A percentile compares a stretch with the other conserved stretches of the same genome.
phyloP scores from a whole-genome alignment of 352 stramenopile species.

The Saprolegnia parasitica region DNA sequence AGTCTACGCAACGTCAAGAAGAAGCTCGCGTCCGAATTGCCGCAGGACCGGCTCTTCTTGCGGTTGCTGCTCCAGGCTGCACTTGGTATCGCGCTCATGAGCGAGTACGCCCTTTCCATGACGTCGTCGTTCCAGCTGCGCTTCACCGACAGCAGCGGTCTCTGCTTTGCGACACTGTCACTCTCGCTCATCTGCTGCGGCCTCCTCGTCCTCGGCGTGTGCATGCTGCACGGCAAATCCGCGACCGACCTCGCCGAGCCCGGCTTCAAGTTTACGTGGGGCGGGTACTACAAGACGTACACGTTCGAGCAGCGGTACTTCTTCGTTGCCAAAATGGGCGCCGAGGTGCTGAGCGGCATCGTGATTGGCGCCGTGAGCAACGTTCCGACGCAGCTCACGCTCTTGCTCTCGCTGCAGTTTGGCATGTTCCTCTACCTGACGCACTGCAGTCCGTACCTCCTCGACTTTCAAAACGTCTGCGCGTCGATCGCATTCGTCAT shows the following conservation, averaged over 20 bases:
- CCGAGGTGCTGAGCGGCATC: constrained; percentile 63
- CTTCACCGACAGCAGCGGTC: constrained; percentile 56
- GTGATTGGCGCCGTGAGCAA: constrained; percentile 71
- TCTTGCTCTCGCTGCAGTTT: constrained; percentile 67
- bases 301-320: constrained; percentile 58
- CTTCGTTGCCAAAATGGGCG: constrained; percentile 73
- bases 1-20: constrained; percentile 51
- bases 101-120: constrained; percentile 74
- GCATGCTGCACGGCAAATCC: constrained; percentile 62
- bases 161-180: constrained; percentile 54
- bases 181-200: constrained; percentile 64
- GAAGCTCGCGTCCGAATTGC: constrained; percentile 52
- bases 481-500: constrained; percentile 68
- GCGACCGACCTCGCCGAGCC: constrained; percentile 49
- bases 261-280: constrained; percentile 76
- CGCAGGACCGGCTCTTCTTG: constrained; percentile 61
- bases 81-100: constrained; percentile 70
- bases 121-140: constrained; percentile 74
- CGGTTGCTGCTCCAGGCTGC: constrained; percentile 61
- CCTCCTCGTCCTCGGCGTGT: constrained; percentile 56
- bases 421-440: constrained; percentile 70
- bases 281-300: constrained; percentile 81
- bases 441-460: constrained; percentile 56
- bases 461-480: constrained; percentile 69
- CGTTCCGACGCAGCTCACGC: constrained; percentile 65